Percentiles rank a stretch among this genome's conserved stretches.
phyloP scores from a whole-genome alignment of 805 yeast species.

The Metschnikowia amazonensis region DNA sequence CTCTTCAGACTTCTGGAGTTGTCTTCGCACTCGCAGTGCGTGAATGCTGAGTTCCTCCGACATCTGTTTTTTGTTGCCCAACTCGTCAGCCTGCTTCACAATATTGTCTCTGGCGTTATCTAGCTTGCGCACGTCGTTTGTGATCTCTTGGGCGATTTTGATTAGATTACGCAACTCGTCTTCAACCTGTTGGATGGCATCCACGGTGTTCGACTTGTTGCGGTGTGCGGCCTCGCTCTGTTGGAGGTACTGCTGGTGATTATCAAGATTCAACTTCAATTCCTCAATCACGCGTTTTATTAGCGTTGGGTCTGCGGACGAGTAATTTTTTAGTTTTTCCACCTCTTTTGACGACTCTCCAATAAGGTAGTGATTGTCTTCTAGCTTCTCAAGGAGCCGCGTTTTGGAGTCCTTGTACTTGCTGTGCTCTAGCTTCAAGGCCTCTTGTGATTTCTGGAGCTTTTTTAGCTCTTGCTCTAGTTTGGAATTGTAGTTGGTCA shows the following conservation, averaged over 20 bases:
- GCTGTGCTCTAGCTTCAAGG: conserved; percentile 56
- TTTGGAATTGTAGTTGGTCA: conserved; percentile 45
- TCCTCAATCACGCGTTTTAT: conserved; percentile 51
- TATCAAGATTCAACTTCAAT: conserved; percentile 43
- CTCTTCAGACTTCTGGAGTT: conserved; percentile 46
- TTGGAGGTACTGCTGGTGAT: conserved; percentile 25
- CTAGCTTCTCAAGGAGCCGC: conserved; percentile 54
- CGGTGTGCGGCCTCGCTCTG: conserved; percentile 43
- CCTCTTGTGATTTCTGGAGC: conserved; percentile 60
- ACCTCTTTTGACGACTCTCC: conserved; percentile 55
- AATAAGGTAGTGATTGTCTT: conserved; percentile 55
- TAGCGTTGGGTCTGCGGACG: conserved; percentile 57
- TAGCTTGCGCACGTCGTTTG: conserved; percentile 43
- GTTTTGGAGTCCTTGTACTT: conserved; percentile 61
- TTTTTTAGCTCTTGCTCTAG: conserved; percentile 60
- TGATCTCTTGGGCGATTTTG: conserved; percentile 49
- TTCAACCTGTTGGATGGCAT: conserved; percentile 49
- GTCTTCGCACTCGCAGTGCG: conserved; percentile 46
- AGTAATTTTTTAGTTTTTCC: conserved; percentile 56
- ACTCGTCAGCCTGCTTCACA: conserved; percentile 30
- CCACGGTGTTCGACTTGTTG: conserved; percentile 51
- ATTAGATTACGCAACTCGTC: conserved; percentile 42
- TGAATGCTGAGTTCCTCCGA: conserved; percentile 41
- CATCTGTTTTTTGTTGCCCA: conserved; percentile 35
- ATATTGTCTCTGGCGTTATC: conserved; percentile 36